Evolutionary conservation across 1,284 basidiomycete genomes (phyloP), one percentile per base, ranked within the genome.

Genomic region (Xerocomus minutiporus): DNA sequence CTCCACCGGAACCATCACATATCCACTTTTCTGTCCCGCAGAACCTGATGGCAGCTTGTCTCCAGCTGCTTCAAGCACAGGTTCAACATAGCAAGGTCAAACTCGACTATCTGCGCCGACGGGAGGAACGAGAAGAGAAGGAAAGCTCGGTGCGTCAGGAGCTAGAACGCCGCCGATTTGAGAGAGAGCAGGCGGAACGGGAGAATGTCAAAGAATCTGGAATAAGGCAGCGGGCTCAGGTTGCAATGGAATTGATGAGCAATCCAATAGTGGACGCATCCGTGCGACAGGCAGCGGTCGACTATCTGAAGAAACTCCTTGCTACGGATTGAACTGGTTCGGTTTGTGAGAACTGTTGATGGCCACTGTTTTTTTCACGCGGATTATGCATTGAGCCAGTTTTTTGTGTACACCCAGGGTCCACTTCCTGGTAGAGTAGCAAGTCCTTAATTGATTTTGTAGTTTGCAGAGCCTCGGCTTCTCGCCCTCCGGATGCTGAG

Each of bases 271-370:
- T 82, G 12, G 81, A 84, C 56, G 73, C 75, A 23, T 73, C 76
- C 15, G 74, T 87, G 48, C 83, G 80, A 63, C 78, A 80, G 59
- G 81, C 80, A 5, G 86, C 85, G 6, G 76, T 80, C 49, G 84
- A 88, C 48, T 88, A 84, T 67, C 66, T 87, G 56, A 84, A 84
- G 70, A 79, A 77, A 61, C 65, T 84, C n/a, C 82, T 79, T 49
- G 51, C 65, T 32, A 58, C 66, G 0, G 65, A 71, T 46, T 67
- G 61, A 67, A 58, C 62, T 56, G 53, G 63, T 58, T 65, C 39
- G 52, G 40, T 52, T 64, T 64, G 44, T 48, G 43, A 48, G 31
- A 32, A 36, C 39, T n/a, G 26, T 59, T n/a, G 45, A 28, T 32
- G 34, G 43, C 5, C 41, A n/a, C 8, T 28, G 20, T 13, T 29